Evolutionary conservation across 2,329 filamentous ascomycete species (phyloP).

Genomic region (Stenocarpella maydis): DNA sequence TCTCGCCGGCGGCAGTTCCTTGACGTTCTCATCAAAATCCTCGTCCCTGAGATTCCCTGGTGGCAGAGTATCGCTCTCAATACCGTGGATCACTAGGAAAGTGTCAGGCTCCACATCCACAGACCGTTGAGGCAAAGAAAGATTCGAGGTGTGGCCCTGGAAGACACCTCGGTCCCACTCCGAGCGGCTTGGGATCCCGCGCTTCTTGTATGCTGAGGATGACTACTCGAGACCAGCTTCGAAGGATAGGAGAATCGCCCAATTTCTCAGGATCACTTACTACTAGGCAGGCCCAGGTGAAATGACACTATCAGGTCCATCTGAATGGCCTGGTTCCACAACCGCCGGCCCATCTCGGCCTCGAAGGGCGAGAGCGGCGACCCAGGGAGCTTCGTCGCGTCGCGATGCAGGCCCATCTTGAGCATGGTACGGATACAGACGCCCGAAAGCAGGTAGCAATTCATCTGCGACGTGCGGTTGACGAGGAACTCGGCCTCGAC

Average conservation of each 20-base stretch:
- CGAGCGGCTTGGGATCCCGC: no score
- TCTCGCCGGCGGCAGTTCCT: constrained; percentile 62
- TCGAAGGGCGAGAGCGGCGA: constrained; percentile 55
- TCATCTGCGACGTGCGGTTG: constrained; percentile 59
- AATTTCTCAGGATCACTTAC: neutral
- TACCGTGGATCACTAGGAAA: constrained; percentile 62
- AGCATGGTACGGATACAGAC: constrained; percentile 62
- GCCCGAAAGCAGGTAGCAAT: constrained; percentile 61
- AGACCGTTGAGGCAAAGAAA: neutral
- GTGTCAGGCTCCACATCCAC: neutral
- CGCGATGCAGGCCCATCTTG: constrained; percentile 66
- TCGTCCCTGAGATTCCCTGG: constrained; percentile 71
- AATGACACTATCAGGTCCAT: constrained; percentile 72
- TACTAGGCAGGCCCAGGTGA: constrained; percentile 68
- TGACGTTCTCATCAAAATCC: constrained; percentile 66
- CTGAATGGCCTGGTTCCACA: constrained; percentile 64
- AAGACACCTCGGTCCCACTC: no score
- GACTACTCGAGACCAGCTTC: neutral
- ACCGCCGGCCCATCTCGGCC: constrained; percentile 61
- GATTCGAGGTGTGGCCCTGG: neutral
- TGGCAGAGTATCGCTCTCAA: constrained; percentile 68
- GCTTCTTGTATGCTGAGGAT: neutral
- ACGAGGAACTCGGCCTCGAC: constrained; percentile 62
- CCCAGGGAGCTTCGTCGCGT: constrained; percentile 59
- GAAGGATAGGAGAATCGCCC: neutral